Evolutionary conservation across 2,329 filamentous ascomycete genomes (phyloP).

Genomic region (Phialophora chinensis): DNA sequence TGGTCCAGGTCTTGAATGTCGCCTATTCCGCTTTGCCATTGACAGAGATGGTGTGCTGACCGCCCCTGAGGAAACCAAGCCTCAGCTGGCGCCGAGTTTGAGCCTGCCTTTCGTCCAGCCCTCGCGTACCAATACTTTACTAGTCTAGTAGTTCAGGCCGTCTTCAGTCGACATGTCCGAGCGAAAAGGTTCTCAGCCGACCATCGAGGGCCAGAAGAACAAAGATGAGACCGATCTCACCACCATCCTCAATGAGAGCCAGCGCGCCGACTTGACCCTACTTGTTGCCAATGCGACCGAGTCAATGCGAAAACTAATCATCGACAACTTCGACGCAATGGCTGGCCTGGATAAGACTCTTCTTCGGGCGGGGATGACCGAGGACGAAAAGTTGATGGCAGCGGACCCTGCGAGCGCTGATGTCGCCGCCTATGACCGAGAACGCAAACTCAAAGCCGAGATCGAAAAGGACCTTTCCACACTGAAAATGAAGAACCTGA

Average conservation of each 20-base stretch:
- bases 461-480: constrained; percentile 43
- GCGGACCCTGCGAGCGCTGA: constrained; percentile 41
- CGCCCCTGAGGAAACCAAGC: neutral
- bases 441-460: constrained; percentile 46
- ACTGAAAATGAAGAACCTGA: constrained; percentile 55
- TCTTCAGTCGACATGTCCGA: constrained; percentile 20
- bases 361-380: constrained; percentile 34
- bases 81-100: neutral
- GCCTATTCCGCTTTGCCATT: neutral
- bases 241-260: constrained; percentile 49
- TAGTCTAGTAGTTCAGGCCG: neutral
- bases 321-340: constrained; percentile 47
- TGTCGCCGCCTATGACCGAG: constrained; percentile 39
- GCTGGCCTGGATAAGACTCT: constrained; percentile 39
- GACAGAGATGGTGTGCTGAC: neutral
- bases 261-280: constrained; percentile 51
- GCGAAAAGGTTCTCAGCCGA: constrained; percentile 15
- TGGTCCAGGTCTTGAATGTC: neutral
- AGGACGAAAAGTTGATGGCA: constrained; percentile 40
- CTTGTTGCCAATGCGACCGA: constrained; percentile 49
- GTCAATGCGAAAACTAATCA: constrained; percentile 49
- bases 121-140: neutral
- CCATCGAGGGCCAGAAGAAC: constrained; percentile 24
- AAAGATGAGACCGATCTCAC: constrained; percentile 47
- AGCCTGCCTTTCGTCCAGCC: neutral